Conservation (phyloP, 495 filamentous ascomycete genomes). For the Pyronema omphalodes region DNA sequence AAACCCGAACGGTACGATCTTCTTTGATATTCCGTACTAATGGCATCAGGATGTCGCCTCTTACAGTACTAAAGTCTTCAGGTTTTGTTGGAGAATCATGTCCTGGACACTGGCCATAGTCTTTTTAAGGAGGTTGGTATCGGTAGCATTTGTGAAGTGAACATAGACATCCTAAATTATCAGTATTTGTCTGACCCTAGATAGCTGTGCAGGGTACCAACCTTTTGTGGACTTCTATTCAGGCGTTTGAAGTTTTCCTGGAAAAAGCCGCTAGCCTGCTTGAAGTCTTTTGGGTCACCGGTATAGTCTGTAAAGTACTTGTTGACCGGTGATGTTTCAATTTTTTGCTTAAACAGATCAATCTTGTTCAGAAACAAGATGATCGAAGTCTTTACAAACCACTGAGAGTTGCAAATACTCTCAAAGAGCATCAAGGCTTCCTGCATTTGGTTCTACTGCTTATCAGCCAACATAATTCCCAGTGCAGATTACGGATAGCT, state of each 20-base stretch:
- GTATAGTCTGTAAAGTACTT: constrained; percentile 89
- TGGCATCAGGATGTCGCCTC: not conserved
- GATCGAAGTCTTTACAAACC: constrained; percentile 90
- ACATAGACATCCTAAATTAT: constrained; percentile 55
- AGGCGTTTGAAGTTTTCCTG: constrained; percentile 74
- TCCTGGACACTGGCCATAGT: constrained; percentile 96
- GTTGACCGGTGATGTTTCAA: constrained; percentile 58
- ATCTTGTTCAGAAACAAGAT: constrained; percentile 99
- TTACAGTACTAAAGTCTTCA: constrained; percentile 88
- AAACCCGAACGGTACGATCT: not conserved
- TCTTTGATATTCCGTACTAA: not conserved
- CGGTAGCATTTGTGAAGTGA: constrained; percentile 86
- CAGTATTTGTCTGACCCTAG: not conserved
- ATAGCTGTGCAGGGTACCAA: not conserved
- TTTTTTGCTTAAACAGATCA: constrained; percentile 87
- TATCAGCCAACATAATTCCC: not conserved
- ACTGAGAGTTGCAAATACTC: constrained; percentile 89
- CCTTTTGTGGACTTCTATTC: constrained; percentile 61
- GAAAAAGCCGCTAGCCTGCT: constrained; percentile 63
- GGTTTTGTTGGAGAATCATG: constrained; percentile 97
- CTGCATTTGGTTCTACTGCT: constrained; percentile 93
- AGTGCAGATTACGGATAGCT: not conserved
- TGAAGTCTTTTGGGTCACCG: constrained; percentile 36
- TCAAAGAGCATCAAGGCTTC: constrained; percentile 97
- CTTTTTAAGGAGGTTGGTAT: constrained; percentile 87